Evolutionary conservation across 805 yeast species (phyloP).

Genomic region (Helenozyma rhizophorensis): DNA sequence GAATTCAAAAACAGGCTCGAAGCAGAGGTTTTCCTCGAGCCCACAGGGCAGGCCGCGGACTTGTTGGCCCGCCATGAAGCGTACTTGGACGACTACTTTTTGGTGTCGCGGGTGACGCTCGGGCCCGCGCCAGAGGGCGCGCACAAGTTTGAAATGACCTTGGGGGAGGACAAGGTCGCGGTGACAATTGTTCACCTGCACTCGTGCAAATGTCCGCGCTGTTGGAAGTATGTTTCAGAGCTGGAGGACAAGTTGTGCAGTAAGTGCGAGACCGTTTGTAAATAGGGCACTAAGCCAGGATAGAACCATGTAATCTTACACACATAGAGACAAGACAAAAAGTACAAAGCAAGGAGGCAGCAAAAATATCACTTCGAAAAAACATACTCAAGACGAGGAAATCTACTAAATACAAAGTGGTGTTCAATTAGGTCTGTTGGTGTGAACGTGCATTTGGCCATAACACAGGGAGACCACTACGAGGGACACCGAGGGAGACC

Average conservation of each 20-base stretch:
- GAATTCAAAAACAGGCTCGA: constrained; percentile 58
- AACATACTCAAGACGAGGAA: too few species aligned
- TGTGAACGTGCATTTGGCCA: too few species aligned
- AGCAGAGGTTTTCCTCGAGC: constrained; percentile 35
- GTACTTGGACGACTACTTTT: constrained; percentile 43
- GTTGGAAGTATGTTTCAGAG: constrained; percentile 77
- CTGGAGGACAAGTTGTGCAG: constrained; percentile 53
- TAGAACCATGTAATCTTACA: too few species aligned
- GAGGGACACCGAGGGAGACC: too few species aligned
- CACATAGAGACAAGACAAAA: too few species aligned
- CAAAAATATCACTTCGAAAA: too few species aligned
- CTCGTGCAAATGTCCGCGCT: constrained; percentile 77
- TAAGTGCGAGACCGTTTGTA: constrained; percentile 54
- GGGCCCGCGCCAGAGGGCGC: background rate
- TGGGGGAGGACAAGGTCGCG: constrained; percentile 20
- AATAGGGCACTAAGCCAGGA: constrained; percentile 16
- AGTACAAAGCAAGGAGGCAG: too few species aligned
- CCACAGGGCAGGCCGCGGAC: constrained; percentile 3
- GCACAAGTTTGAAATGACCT: background rate
- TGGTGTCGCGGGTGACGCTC: constrained; percentile 53
- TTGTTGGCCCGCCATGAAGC: constrained; percentile 19
- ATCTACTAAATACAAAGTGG: too few species aligned
- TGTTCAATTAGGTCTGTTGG: too few species aligned
- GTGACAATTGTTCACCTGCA: constrained; percentile 42
- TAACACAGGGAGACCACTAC: too few species aligned